Evolutionary conservation across 2,329 filamentous ascomycete genomes (phyloP).

Genomic region (Aspergillus quadricinctus): DNA sequence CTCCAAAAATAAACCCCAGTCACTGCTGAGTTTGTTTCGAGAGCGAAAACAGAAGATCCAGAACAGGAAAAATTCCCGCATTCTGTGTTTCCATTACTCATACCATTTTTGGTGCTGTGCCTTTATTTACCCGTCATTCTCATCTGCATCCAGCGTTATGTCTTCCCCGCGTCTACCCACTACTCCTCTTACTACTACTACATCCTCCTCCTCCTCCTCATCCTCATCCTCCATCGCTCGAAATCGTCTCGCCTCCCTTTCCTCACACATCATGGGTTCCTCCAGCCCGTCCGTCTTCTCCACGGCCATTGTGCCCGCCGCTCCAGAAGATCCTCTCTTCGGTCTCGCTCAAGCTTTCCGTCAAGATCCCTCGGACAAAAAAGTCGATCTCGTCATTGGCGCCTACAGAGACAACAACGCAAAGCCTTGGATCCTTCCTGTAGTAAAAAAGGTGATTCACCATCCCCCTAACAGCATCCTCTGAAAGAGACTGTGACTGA

Average conservation of each 20-base stretch:
- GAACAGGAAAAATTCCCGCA: not conserved
- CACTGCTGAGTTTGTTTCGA: not conserved
- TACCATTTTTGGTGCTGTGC: not conserved
- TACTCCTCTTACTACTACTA: conserved; percentile 6
- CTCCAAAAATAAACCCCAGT: not conserved
- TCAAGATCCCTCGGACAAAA: conserved; percentile 69
- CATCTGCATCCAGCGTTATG: conserved; percentile 13
- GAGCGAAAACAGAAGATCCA: not conserved
- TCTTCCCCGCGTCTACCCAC: conserved; percentile 8
- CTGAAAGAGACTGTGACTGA: not conserved
- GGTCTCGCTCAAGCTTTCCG: conserved; percentile 84
- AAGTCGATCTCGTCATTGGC: conserved; percentile 92
- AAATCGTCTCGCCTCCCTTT: conserved; percentile 32
- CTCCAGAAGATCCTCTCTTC: conserved; percentile 92
- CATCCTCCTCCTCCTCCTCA: conserved; percentile 9
- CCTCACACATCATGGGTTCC: conserved; percentile 62
- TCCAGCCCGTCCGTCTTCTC: conserved; percentile 64
- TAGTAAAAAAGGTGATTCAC: conserved; percentile 78
- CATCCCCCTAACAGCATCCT: not conserved
- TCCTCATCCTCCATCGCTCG: conserved; percentile 15
- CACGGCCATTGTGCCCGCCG: conserved; percentile 73
- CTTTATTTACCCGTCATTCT: conserved; percentile 1
- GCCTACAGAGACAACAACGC: conserved; percentile 93
- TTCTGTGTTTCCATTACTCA: not conserved
- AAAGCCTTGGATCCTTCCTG: conserved; percentile 94